Base-by-base conservation (phyloP, 1,139 yeast genomes). In the Hanseniaspora gamundiae region DNA sequence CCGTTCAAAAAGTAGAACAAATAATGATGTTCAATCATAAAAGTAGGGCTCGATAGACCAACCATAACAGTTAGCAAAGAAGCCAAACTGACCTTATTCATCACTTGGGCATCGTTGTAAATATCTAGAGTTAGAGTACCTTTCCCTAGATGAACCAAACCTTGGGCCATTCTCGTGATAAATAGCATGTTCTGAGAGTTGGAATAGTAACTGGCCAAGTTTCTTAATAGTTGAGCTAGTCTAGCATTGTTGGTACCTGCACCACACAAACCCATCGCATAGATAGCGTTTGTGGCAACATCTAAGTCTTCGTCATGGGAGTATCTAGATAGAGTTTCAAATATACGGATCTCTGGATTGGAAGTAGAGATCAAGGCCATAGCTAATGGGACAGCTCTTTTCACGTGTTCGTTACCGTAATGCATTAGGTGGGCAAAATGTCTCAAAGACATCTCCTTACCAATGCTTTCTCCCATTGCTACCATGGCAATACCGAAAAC, bases 211-310 rank as follows among this genome's bases (percentile, higher is more conserved):
- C 86, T 79, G 1, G 98, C 97, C 57, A 93, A 73, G 64, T 91
- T 97, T 63, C 98, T 78, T 58, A 93, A 73, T 52, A 93, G 71
- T 68, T 91, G 98, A 2, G 97, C 97, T 53, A 93, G 73, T 68
- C 99, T 82, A 8, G 99, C 98, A 61, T 93, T 93, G 66, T 91
- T 88, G 35, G 98, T 93, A 66, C 99, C 99, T 26, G 96, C 93
- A 59, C 98, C 98, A 52, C 91, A 95, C 51, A 93, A 68, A 47
- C 99, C 98, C 98, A 93, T 88, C 39, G 95, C 80, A 59, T 85
- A 88, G 50, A 91, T 88, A 26, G 98, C 88, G 60, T 88, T 93
- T 62, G 82, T 82, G 4, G 98, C 95, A 47, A 93, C 96, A 59
- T 86, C 95, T 55, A 85, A 69, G 63, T 91, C 97, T 47, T 87